Base-by-base conservation (phyloP, 352 stramenopile genomes). In the Peronospora destructor region DNA sequence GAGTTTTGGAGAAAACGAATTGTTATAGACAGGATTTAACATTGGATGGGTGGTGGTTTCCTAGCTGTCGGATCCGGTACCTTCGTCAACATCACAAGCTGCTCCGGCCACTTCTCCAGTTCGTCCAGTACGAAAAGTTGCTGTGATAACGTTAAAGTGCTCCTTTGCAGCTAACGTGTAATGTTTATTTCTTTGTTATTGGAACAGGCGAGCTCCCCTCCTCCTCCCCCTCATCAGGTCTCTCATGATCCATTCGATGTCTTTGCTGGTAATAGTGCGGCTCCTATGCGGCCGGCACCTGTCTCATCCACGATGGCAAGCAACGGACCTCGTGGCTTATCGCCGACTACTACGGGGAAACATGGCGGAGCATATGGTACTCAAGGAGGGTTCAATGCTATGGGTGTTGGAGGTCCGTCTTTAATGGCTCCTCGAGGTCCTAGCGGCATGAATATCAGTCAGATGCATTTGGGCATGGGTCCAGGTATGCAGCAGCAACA, bases 381-480 rank as follows among this genome's bases (percentile, higher is more conserved):
- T 21, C 57, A 64, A 44, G 65, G 53, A 37, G 68, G 63, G 2
- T 84, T 73, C 35, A 75, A 75, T 48, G 53, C 71, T 1, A 71
- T 74, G 43, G 54, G 47, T 8, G 64, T 67, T 35, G 66, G 70
- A 2, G 61, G 64, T 41, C 57, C 64, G 2, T 61, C 66, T 0
- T 47, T 66, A 6, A 77, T 78, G 70, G 69, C 47, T 13, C 70
- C 74, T 55, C 71, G 73, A 29, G 64, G 61, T 34, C 66, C 61
- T 23, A 73, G 70, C 36, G 71, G 60, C 39, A 87, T 89, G 67
- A 84, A 84, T 56, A 90, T 90, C 59, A 90, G 76, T 32, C 76
- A 90, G 56, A 90, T 90, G 79, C 77, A 89, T 61, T 80, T 89
- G 60, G 72, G 71, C 21, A 87, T 87, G 63, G 61, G 59, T 23